Evolutionary conservation across 257 asterid species (phyloP), one percentile per base, ranked within the genome.

Genomic region (Apocynum venetum): DNA sequence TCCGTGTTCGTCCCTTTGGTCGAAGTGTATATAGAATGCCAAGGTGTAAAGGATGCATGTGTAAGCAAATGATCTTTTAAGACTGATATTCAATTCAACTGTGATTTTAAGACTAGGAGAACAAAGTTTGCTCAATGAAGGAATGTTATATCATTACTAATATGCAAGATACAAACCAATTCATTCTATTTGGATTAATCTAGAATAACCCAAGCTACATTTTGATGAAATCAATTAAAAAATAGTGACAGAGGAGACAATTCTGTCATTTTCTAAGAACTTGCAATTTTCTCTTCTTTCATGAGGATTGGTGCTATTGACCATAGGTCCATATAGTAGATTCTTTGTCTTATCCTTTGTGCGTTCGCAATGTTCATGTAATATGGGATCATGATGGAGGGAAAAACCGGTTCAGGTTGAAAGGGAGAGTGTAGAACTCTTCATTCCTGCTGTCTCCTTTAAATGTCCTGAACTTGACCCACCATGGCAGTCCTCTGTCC

Each of bases 401-500:
- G 90, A 93, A 91, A 84, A 93, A 93, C 53, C 98, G 90, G 84
- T 93, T 89, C 83, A 96, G 97, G 70, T 91, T 96, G 89, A 96
- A 93, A 13, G 99, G 99, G 66, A 93, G 97, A 40, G 97, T 91
- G 91, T 96, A 96, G 77, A 93, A 96, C 89, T 96, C 99, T 83
- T 96, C 98, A 49, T 93, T 96, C 51, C 99, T 76, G 73, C 90
- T 90, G 88, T 96, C 99, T 44, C 97, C 99, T 85, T 89, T 91
- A 82, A 91, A 93, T 2, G 97, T 83, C 72, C 97, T 82, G 87
- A 96, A 96, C 85, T 91, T 93, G 52, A 81, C 97, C 99, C 97
- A 93, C 99, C 99, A 93, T 2, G 98, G 99, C 97, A 93, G 91
- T 72, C 99, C 99, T 15, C 98, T 85, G 84, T 96, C 99, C 84